These are phyloP conservation scores for Anthracocystis setariae DNA, from an alignment of 1,284 basidiomycete species.

Conservation along the genomic window DNA sequence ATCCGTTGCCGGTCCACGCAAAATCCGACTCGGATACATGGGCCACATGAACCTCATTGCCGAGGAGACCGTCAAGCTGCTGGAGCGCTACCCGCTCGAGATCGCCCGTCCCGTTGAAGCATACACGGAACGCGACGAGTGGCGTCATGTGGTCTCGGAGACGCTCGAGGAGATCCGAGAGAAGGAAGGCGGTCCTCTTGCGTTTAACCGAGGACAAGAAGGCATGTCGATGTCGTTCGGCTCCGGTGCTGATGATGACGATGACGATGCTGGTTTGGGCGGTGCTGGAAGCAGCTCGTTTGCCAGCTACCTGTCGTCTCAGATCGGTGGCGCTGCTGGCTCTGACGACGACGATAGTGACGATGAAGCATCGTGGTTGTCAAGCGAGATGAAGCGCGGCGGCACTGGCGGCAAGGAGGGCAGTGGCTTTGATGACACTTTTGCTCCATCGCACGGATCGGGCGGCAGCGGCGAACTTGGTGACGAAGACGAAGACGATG, in stretches of 20 bases:
- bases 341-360: constrained; percentile 62
- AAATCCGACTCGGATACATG: constrained; percentile 80
- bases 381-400: constrained; percentile 47
- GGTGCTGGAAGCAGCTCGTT: constrained; percentile 55
- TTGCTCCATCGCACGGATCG: constrained; percentile 23
- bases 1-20: constrained; percentile 54
- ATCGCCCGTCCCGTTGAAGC: constrained; percentile 42
- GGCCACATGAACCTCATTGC: constrained; percentile 93
- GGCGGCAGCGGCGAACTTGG: constrained; percentile 36
- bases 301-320: constrained; percentile 66
- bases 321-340: constrained; percentile 58
- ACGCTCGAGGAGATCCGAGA: constrained; percentile 62
- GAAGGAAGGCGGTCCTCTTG: constrained; percentile 63
- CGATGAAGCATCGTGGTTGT: constrained; percentile 59
- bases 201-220: constrained; percentile 59
- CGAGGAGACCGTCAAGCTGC: constrained; percentile 84
- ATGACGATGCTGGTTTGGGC: constrained; percentile 39
- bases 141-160: constrained; percentile 62
- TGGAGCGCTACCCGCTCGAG: constrained; percentile 80
- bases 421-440: constrained; percentile 55
- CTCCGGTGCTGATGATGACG: constrained; percentile 40
- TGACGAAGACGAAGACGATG: constrained; percentile 58
- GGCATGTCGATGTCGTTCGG: constrained; percentile 51
- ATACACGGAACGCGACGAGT: constrained; percentile 58
- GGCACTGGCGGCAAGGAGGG: constrained; percentile 11